phyloP scores from a whole-genome alignment of 805 yeast species.

The Isabelozyma rhagii region DNA sequence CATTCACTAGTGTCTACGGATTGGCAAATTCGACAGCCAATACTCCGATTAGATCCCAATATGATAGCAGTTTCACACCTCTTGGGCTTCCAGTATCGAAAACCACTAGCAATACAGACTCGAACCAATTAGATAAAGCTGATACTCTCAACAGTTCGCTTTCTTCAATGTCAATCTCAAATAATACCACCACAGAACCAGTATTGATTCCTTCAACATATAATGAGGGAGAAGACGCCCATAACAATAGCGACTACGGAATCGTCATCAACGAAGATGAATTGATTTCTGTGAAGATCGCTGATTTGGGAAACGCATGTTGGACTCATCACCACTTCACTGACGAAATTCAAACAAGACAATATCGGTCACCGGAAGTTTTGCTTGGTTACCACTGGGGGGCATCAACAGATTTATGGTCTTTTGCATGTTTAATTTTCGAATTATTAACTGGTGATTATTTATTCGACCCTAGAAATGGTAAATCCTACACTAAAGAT shows the following conservation, averaged over 20 bases:
- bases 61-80: conserved; percentile 2
- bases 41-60: conserved; percentile 29
- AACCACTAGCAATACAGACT: background rate
- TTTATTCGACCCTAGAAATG: conserved; percentile 83
- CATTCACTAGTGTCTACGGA: conserved; percentile 35
- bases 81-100: background rate
- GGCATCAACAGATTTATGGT: conserved; percentile 92
- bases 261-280: conserved; percentile 41
- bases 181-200: conserved; percentile 16
- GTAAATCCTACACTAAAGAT: conserved; percentile 75
- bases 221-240: conserved; percentile 6
- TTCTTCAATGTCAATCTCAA: conserved; percentile 41
- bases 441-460: conserved; percentile 94
- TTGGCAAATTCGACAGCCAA: conserved; percentile 37
- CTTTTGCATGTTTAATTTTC: conserved; percentile 87
- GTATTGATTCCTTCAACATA: conserved; percentile 11
- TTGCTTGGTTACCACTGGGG: conserved; percentile 86
- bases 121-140: conserved; percentile 7
- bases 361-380: conserved; percentile 64
- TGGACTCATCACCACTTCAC: conserved; percentile 62
- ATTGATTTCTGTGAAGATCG: conserved; percentile 62
- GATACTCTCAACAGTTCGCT: conserved; percentile 34
- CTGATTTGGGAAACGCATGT: conserved; percentile 71
- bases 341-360: conserved; percentile 67
- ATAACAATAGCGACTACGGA: conserved; percentile 10